Base-by-base conservation (phyloP, 345 rosid genomes). In the Toxicodendron radicans region DNA sequence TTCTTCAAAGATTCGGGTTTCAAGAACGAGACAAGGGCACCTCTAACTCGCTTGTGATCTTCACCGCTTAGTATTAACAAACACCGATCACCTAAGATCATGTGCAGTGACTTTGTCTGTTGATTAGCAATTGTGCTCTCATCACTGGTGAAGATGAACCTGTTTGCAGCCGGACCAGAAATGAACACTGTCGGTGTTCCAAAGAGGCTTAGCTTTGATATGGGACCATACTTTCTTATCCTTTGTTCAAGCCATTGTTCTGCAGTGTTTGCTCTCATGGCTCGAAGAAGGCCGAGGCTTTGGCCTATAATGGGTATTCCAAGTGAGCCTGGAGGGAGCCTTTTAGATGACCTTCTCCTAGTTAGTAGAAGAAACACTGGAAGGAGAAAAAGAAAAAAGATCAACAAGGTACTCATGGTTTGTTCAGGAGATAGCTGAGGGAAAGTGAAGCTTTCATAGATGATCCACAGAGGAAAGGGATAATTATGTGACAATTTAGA, bases 251-350 rank as follows among this genome's bases (percentile, higher is more conserved):
- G 8, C 88, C 89, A 80, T 38, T 81, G 60, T 3, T 87, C 88
- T 3, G 83, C 83, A 1, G 77, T 82, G 76, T 87, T 86, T 58
- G 84, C 79, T 76, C 76, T 74, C 89, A 80, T 79, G 57, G 87
- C 77, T 14, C 70, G 74, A 32, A 82, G 86, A 52, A 88, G 83
- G 35, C 58, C 35, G 0, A 88, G 73, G 79, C 90, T 86, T n/a
- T 85, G 94, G 75, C 94, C 87, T 58, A 87, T 78, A 4, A 88
- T 14, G 5, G 89, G 90, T 7, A 87, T 10, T 58, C 94, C 94
- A 10, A 86, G 75, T 16, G 88, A 90, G 18, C 88, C 89, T 18
- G 89, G 91, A 27, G 94, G 89, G 27, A 79, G 72, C 52, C 78
- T 85, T 66, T 23, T 33, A 12, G 76, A 56, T 18, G 77, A 68